Base-by-base conservation (phyloP, 202 grass and related monocot species). In the Eragrostis tef region DNA sequence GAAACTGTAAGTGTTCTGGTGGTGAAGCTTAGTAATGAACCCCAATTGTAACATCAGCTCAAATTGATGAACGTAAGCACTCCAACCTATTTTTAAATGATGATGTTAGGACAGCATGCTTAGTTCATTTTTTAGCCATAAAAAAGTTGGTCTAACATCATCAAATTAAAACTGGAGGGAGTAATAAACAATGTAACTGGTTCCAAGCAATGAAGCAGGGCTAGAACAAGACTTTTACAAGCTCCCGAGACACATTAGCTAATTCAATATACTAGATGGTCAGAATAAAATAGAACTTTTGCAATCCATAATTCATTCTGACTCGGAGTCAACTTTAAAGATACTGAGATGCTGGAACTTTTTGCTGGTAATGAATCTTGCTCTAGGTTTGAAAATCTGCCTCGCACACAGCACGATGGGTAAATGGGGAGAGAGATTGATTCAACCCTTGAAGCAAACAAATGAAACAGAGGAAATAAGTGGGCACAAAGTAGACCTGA, bases 401-500 rank as follows among this genome's bases (percentile, higher is more conserved):
- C 70, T 84, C 6, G 24, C 15, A 74, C 52, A 43, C 24, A 61
- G 24, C 11, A 6, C 11, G 7, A 4, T 10, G 48, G 52, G 49
- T 53, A 65, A 25, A 60, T 60, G 31, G 31, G 31, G 31, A 34
- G 31, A 34, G 31, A 34, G 11, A 13, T 26, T 26, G 10, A 25
- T 59, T 43, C 48, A 58, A 62, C 27, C 25, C 24, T 27, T 43
- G 77, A 73, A 69, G 52, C 11, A 78, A 29, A 66, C 16, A 6
- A 64, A 77, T 6, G 65, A 62, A 78, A 77, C 15, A 17, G 8
- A 34, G 41, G 74, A 75, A 72, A 64, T 65, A 75, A 27, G 14
- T 42, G 67, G 24, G 17, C 6, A 14, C 52, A 20, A 84, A 59
- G 6, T 24, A 66, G 78, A 94, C 94, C 85, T 97, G 91, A 92